Conservation (phyloP, 768 basidiomycete genomes). For the Rhodotorula babjevae region DNA sequence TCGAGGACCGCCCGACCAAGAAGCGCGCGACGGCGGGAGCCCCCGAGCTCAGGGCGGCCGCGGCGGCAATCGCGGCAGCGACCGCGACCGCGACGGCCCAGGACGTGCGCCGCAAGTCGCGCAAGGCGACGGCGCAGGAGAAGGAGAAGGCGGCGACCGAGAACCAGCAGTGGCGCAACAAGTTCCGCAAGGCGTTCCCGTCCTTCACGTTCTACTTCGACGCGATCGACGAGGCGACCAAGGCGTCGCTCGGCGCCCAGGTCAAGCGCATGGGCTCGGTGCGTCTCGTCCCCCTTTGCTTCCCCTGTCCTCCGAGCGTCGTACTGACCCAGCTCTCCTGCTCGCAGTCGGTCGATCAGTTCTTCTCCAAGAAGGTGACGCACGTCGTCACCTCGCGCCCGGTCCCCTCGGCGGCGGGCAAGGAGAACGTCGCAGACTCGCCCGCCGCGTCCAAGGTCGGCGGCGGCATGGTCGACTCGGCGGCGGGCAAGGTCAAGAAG, state of each 20-base stretch:
- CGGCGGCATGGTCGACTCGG: background rate
- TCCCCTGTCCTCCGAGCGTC: background rate
- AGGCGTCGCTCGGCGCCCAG: slow-evolving; percentile 54
- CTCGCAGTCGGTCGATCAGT: slow-evolving; percentile 70
- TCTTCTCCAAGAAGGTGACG: slow-evolving; percentile 79
- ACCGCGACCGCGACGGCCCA: background rate
- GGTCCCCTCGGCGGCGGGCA: slow-evolving; percentile 20
- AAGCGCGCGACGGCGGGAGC: background rate
- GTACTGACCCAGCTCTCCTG: background rate
- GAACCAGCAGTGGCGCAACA: slow-evolving; percentile 64
- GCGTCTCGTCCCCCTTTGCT: slow-evolving; percentile 48
- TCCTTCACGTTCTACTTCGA: slow-evolving; percentile 82
- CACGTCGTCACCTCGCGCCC: slow-evolving; percentile 70
- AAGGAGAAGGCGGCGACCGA: slow-evolving; percentile 39
- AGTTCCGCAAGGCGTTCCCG: slow-evolving; percentile 81
- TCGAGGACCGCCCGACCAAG: background rate
- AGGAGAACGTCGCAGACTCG: background rate
- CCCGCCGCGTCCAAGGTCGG: background rate
- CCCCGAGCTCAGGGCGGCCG: background rate
- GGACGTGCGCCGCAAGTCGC: slow-evolving; percentile 11
- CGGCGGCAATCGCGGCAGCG: background rate
- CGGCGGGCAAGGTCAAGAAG: slow-evolving; percentile 1
- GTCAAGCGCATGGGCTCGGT: slow-evolving; percentile 73
- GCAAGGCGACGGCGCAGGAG: slow-evolving; percentile 6
- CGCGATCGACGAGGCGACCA: slow-evolving; percentile 52